These are phyloP conservation scores for Pneumocystis murina DNA, from an alignment of 1,139 yeast genomes.

Conservation along the genomic window DNA sequence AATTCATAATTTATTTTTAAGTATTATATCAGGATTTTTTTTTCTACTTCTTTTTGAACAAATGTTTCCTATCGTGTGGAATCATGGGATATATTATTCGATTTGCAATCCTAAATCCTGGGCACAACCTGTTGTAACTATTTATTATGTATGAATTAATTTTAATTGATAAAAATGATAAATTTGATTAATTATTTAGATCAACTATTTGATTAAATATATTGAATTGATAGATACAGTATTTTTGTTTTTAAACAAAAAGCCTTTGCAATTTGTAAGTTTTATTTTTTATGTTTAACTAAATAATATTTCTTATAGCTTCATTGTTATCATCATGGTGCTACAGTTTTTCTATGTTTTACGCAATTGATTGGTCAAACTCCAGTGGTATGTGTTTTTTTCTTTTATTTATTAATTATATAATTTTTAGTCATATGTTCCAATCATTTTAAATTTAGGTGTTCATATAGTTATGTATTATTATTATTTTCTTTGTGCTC, in stretches of 20 bases:
- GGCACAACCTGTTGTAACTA: conserved; percentile 68
- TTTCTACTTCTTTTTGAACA: conserved; percentile 67
- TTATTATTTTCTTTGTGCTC: conserved; percentile 86
- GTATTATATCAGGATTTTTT: conserved; percentile 51
- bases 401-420: not conserved
- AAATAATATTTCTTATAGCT: conserved; percentile 22
- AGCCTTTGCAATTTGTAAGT: conserved; percentile 35
- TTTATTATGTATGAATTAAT: conserved; percentile 41
- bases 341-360: conserved; percentile 89
- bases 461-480: conserved; percentile 97
- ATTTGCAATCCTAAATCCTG: conserved; percentile 70
- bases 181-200: not conserved
- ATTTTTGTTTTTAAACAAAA: conserved; percentile 79
- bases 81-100: conserved; percentile 71
- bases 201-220: conserved; percentile 24
- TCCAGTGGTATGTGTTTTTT: conserved; percentile 30
- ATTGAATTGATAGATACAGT: conserved; percentile 85
- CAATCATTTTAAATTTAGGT: conserved; percentile 70
- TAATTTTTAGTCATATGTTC: conserved; percentile 69
- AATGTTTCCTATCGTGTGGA: conserved; percentile 59
- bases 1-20: conserved; percentile 66
- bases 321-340: conserved; percentile 97
- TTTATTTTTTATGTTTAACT: not conserved
- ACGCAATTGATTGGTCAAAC: conserved; percentile 85
- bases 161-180: conserved; percentile 20